These are phyloP conservation scores for Pyrus betulifolia DNA, from an alignment of 306 rosid genomes.

Conservation along the genomic window DNA sequence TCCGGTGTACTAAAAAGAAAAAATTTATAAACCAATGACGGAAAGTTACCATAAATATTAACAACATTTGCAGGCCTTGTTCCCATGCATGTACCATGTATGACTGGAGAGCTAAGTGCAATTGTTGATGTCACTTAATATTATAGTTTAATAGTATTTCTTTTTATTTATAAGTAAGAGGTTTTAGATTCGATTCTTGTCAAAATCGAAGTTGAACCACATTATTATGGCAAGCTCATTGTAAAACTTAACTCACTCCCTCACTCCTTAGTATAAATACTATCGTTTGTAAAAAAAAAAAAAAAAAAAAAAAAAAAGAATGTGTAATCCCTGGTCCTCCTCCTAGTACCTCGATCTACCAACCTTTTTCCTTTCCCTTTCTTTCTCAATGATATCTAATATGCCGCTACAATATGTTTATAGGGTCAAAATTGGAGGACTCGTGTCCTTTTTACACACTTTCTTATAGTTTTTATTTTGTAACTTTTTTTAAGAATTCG, in stretches of 20 bases:
- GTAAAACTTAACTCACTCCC: fast-evolving
- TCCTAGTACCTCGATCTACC: neutral
- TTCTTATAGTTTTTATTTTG: no score
- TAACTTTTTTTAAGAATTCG: no score
- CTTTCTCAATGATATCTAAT: neutral
- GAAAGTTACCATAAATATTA: neutral
- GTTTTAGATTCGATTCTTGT: fast-evolving
- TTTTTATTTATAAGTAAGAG: no score
- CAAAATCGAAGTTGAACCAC: fast-evolving
- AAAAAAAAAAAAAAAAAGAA: no score
- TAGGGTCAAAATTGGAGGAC: no score
- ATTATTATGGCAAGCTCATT: no score
- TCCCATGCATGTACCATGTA: neutral
- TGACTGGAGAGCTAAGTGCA: neutral
- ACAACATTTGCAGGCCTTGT: neutral
- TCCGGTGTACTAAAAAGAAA: neutral
- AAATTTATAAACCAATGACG: fast-evolving
- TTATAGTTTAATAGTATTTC: no score
- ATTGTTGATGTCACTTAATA: no score
- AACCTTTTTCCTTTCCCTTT: neutral
- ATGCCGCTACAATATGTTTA: neutral
- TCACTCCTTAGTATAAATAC: no score
- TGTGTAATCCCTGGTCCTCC: neutral
- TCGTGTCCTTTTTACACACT: no score
- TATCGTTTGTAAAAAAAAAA: no score